Percentiles rank a stretch among this genome's conserved stretches.
phyloP scores from a whole-genome alignment of 768 basidiomycete genomes.

The Boletus sp. region DNA sequence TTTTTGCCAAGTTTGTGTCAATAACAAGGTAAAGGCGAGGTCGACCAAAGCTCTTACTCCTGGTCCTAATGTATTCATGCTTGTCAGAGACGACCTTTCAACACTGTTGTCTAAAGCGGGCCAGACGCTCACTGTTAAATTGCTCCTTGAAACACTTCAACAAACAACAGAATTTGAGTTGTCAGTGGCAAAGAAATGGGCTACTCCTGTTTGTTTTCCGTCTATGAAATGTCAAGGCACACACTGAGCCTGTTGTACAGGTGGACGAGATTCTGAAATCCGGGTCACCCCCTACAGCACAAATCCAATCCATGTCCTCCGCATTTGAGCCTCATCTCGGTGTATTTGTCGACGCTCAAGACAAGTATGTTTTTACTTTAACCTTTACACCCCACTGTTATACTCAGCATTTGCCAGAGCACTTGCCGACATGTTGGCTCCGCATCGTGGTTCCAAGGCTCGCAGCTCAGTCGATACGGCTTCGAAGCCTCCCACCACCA shows the following conservation, averaged over 20 bases:
- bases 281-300: conserved; percentile 49
- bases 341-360: conserved; percentile 94
- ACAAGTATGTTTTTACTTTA: conserved; percentile 62
- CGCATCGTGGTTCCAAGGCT: conserved; percentile 63
- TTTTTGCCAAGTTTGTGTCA: conserved; percentile 85
- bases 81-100: conserved; percentile 75
- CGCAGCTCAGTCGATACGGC: conserved; percentile 66
- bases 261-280: conserved; percentile 62
- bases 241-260: conserved; percentile 34
- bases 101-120: conserved; percentile 78
- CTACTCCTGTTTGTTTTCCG: conserved; percentile 54
- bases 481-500: conserved; percentile 25
- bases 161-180: conserved; percentile 87
- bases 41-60: neutral
- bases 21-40: conserved; percentile 66
- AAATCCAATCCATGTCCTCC: conserved; percentile 72
- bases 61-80: neutral
- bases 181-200: conserved; percentile 80
- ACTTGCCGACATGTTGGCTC: conserved; percentile 85
- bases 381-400: neutral
- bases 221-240: neutral
- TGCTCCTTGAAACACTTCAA: conserved; percentile 83
- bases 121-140: conserved; percentile 67
- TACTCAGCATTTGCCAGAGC: conserved; percentile 47
- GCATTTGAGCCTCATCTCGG: conserved; percentile 91